Evolutionary conservation across 306 rosid species (phyloP).

Genomic region (Gastrolobium villosum): DNA sequence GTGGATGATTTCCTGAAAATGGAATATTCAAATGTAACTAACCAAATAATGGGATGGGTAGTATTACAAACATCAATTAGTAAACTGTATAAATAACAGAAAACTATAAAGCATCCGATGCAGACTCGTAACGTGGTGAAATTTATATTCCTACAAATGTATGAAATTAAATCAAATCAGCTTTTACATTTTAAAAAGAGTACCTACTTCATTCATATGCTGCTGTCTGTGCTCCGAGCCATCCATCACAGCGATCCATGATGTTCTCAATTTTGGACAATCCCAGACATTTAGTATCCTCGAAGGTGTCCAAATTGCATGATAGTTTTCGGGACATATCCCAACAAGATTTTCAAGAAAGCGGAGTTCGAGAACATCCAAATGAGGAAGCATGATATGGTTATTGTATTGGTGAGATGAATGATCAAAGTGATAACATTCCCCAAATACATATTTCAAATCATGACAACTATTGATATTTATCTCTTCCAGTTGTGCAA

Average conservation of each 20-base stretch:
- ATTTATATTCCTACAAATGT: too few species aligned
- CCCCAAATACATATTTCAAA: slow-evolving; percentile 22
- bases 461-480: not conserved
- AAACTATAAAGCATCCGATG: too few species aligned
- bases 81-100: too few species aligned
- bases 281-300: not conserved
- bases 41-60: too few species aligned
- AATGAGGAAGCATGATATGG: not conserved
- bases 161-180: too few species aligned
- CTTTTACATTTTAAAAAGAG: too few species aligned
- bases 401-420: not conserved
- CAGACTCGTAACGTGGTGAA: too few species aligned
- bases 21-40: too few species aligned
- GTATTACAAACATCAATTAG: too few species aligned
- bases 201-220: too few species aligned
- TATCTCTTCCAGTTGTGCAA: slow-evolving; percentile 9
- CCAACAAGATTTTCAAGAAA: not conserved
- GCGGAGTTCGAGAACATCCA: not conserved
- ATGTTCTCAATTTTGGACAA: slow-evolving; percentile 9
- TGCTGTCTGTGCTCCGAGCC: too few species aligned
- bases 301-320: not conserved
- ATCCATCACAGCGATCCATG: not conserved
- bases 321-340: not conserved
- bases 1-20: too few species aligned
- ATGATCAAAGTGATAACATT: not conserved